Base-by-base conservation (phyloP, 23 red algal species). In the Chondrus crispus region DNA sequence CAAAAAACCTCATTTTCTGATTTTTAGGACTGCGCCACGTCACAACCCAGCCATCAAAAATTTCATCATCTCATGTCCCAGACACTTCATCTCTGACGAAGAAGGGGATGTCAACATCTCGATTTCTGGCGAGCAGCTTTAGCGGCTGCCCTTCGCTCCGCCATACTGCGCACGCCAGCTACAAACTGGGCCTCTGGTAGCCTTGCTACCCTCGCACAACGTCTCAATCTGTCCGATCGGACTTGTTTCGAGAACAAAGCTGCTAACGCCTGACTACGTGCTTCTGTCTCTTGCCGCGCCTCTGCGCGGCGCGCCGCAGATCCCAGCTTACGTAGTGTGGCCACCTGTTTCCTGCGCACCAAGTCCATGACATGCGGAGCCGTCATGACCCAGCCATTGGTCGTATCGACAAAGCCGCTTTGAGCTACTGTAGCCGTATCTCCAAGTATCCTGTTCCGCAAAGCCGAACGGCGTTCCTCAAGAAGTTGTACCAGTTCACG, bases 301-400 rank as follows among this genome's bases (percentile, higher is more conserved):
- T 57, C 52, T 57, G 52, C 52, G n/a, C n/a, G n/a, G n/a, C n/a
- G n/a, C n/a, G n/a, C n/a, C n/a, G n/a, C n/a, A n/a, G n/a, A n/a
- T n/a, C 22, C 52, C 16, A 14, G 52, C 52, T 57, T 57, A 16
- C 52, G 22, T 22, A 16, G 16, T 14, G 14, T 57, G 16, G 14
- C 52, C 16, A 16, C 52, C 16, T 57, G 22, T 14, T 57, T 14
- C n/a, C n/a, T n/a, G n/a, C 52, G 52, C 52, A 57, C 22, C 52
- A 57, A 22, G 52, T 57, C 52, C 16, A 22, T 14, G 22, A 57
- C 52, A 57, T 22, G 52, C 14, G 14, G 16, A 57, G 14, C 22
- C 49, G 80, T 85, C 60, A 85, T 85, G 10, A 85, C 80, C 29
- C 7, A 85, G 19, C 80, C 80, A 68, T 66, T 62, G 4, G 49